Percentiles rank a stretch among this genome's conserved stretches.
Evolutionary conservation across 176 grass and related monocot genomes (phyloP).

Genomic region (Poa pratensis): DNA sequence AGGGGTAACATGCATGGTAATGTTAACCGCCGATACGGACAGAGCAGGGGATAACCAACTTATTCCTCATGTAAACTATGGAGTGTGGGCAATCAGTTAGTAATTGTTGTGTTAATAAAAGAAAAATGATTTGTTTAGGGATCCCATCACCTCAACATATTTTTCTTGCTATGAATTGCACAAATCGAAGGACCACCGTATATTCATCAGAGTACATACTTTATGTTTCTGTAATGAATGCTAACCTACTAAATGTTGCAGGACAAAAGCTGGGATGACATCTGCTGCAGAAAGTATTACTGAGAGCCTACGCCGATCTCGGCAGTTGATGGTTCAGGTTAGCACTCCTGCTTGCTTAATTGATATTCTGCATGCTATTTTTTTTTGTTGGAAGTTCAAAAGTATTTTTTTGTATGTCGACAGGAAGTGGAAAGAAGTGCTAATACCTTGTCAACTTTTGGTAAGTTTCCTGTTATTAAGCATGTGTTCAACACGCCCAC

Average conservation of each 20-base stretch:
- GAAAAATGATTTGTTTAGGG: background rate
- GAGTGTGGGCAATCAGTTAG: background rate
- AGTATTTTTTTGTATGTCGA: background rate
- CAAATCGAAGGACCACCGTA: background rate
- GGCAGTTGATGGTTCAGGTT: slow-evolving; percentile 97
- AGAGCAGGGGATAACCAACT: slow-evolving; percentile 8
- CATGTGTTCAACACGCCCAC: background rate
- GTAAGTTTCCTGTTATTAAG: slow-evolving; percentile 53
- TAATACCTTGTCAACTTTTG: slow-evolving; percentile 78
- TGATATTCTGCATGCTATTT: slow-evolving; percentile 19
- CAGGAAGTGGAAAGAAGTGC: slow-evolving; percentile 75
- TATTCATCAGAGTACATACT: slow-evolving; percentile 18
- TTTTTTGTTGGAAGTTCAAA: slow-evolving; percentile 20
- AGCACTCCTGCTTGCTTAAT: slow-evolving; percentile 18
- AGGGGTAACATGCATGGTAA: background rate
- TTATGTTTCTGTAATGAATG: background rate
- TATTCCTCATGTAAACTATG: background rate
- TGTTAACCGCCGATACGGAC: background rate
- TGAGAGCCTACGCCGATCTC: slow-evolving; percentile 75
- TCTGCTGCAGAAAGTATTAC: slow-evolving; percentile 92
- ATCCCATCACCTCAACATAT: background rate
- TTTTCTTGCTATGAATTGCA: background rate
- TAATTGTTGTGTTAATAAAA: background rate
- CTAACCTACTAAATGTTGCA: slow-evolving; percentile 34
- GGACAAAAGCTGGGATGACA: slow-evolving; percentile 93